A percentile compares a stretch with the other conserved stretches of the same genome.
Evolutionary conservation across 805 yeast species (phyloP).

Genomic region (Ogataea corticis): DNA sequence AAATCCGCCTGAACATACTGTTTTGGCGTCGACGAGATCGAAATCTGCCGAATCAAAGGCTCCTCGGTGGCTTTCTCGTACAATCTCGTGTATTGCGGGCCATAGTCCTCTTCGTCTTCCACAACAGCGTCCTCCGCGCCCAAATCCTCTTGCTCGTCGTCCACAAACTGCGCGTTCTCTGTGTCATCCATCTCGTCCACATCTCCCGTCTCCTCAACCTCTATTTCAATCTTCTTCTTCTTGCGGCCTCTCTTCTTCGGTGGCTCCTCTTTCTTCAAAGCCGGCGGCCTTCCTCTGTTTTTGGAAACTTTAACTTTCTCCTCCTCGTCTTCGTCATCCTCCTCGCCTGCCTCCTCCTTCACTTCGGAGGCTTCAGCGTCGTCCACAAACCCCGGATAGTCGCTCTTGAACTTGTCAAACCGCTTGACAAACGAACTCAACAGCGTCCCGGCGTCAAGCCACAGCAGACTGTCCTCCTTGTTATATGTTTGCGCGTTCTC

Average conservation of each 20-base stretch:
- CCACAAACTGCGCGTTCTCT: constrained; percentile 10
- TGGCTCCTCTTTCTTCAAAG: constrained; percentile 2
- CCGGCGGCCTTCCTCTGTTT: constrained; percentile 4
- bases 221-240: constrained; percentile 8
- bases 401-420: constrained; percentile 36
- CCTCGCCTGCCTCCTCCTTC: constrained; percentile 8
- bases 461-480: constrained; percentile 68
- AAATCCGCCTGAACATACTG: constrained; percentile 25
- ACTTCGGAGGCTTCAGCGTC: too few species aligned
- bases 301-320: constrained; percentile 7
- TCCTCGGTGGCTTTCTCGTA: constrained; percentile 12
- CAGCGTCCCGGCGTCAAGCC: constrained; percentile 67
- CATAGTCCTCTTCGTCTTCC: constrained; percentile 13
- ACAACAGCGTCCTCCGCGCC: constrained; percentile 8
- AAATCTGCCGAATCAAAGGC: constrained; percentile 38
- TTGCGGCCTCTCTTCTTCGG: constrained; percentile 11
- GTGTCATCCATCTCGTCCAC: constrained; percentile 11
- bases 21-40: constrained; percentile 37
- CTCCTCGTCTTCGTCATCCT: constrained; percentile 10
- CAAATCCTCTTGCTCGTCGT: constrained; percentile 7
- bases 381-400: constrained; percentile 28
- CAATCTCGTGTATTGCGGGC: constrained; percentile 6
- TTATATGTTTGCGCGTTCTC: constrained; percentile 78
- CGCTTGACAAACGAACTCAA: constrained; percentile 49
- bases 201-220: constrained; percentile 4